Percentiles rank a stretch among this genome's conserved stretches.
Evolutionary conservation across 768 basidiomycete species (phyloP).

Genomic region (Wakefieldia striispora): DNA sequence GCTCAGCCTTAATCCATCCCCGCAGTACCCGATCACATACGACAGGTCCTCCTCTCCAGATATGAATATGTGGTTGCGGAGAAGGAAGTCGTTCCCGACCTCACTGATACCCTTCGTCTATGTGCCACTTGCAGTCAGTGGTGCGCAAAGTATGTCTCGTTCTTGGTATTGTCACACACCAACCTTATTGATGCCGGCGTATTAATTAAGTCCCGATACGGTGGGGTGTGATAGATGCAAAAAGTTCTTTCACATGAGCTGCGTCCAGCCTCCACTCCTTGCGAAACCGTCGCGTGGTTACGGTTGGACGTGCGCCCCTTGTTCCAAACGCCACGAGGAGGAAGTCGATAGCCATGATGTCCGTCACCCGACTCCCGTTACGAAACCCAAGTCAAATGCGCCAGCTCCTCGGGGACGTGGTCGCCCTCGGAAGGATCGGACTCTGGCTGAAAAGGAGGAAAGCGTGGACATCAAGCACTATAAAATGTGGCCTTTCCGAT

Average conservation of each 20-base stretch:
- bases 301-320: slow-evolving; percentile 96
- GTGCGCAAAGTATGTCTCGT: slow-evolving; percentile 74
- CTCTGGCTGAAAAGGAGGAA: slow-evolving; percentile 73
- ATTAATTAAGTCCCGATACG: slow-evolving; percentile 62
- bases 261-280: slow-evolving; percentile 85
- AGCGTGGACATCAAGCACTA: slow-evolving; percentile 77
- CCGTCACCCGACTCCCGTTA: slow-evolving; percentile 53
- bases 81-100: slow-evolving; percentile 87
- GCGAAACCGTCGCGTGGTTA: slow-evolving; percentile 95
- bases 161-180: slow-evolving; percentile 9
- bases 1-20: slow-evolving; percentile 10
- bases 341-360: slow-evolving; percentile 76
- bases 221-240: slow-evolving; percentile 92
- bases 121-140: slow-evolving; percentile 86
- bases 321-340: slow-evolving; percentile 83
- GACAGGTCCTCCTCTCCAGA: slow-evolving; percentile 69
- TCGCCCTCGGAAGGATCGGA: slow-evolving; percentile 73
- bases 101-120: slow-evolving; percentile 80
- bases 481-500: slow-evolving; percentile 93
- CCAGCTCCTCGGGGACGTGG: slow-evolving; percentile 72
- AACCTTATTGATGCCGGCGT: slow-evolving; percentile 23
- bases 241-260: slow-evolving; percentile 91
- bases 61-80: slow-evolving; percentile 97
- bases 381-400: slow-evolving; percentile 66
- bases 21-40: slow-evolving; percentile 78